Base-by-base conservation (phyloP, 805 yeast genomes). In the Sporopachydermia quercuum region DNA sequence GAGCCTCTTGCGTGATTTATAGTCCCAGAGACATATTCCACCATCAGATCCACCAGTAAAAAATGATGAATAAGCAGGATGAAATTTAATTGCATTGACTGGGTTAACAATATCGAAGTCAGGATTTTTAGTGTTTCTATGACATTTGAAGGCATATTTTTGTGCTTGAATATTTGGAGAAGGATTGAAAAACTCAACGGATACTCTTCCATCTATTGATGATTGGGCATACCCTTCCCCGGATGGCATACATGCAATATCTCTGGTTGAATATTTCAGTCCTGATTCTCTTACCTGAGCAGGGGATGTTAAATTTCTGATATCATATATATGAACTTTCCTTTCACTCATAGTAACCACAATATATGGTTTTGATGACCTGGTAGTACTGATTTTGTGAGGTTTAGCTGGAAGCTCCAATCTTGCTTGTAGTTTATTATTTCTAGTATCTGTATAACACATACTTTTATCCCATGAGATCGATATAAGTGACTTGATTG, bases 71-170 rank as follows among this genome's bases (percentile, higher is more conserved):
- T 56, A 45, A 13, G 39, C 38, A 1, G 62, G 58, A 39, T 66
- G 63, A 43, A 71, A 68, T 3, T 58, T 61, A 2, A 73, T 48
- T 2, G 68, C 59, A 39, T 73, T 71, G 4, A 73, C 73, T 1
- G 78, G 74, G 38, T 60, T 63, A 8, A 70, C 78, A 30, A 68
- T 55, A 42, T 74, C 82, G 5, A 61, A 60, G 35, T 64, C 71
- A n/a, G 37, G 27, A 3, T 36, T 36, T 11, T 42, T 47, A 39
- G 65, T 62, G 36, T 63, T 55, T 19, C 94, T 58, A 55, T 85
- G 96, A 44, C 94, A 78, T 50, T 84, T 75, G 63, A 85, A 85
- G 0, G 94, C 89, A 54, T 77, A 86, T 41, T 74, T 70, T 42
- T 62, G 58, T 1, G 55, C 47, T 39, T 60, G 68, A 3, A 51